These are phyloP conservation scores for Naegleria fowleri DNA, from an alignment of 208 protist genomes.

Conservation along the genomic window DNA sequence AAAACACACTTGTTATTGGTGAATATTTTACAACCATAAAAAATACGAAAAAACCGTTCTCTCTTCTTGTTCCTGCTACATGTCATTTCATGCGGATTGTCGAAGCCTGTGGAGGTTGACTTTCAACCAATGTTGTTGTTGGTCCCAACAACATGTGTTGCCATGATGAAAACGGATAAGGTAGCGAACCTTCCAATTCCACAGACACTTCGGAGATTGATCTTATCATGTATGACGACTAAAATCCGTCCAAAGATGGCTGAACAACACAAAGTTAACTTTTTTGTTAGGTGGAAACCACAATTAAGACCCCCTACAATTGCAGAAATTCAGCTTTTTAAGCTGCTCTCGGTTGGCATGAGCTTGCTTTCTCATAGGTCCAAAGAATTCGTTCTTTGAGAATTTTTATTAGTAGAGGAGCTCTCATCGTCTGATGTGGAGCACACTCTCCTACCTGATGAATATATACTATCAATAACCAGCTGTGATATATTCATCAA, in stretches of 20 bases:
- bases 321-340: neutral
- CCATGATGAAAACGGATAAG: neutral
- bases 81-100: too few relatives aligned
- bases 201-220: neutral
- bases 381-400: neutral
- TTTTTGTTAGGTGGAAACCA: neutral
- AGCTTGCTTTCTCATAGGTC: neutral
- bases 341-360: neutral
- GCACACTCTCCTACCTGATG: too few relatives aligned
- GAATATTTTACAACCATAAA: neutral
- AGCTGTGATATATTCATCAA: too few relatives aligned
- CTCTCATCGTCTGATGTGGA: neutral
- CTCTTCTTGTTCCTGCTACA: neutral
- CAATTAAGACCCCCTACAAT: neutral
- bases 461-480: too few relatives aligned
- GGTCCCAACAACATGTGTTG: neutral
- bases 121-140: too few relatives aligned
- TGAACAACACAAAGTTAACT: neutral
- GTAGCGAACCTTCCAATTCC: neutral
- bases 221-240: neutral
- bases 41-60: neutral
- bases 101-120: neutral
- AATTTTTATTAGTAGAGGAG: neutral
- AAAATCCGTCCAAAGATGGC: neutral
- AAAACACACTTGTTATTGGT: neutral